A percentile compares a stretch with the other conserved stretches of the same genome.
phyloP scores from a whole-genome alignment of 192 early-diverging fungal species.

The Geosiphon pyriformis region DNA sequence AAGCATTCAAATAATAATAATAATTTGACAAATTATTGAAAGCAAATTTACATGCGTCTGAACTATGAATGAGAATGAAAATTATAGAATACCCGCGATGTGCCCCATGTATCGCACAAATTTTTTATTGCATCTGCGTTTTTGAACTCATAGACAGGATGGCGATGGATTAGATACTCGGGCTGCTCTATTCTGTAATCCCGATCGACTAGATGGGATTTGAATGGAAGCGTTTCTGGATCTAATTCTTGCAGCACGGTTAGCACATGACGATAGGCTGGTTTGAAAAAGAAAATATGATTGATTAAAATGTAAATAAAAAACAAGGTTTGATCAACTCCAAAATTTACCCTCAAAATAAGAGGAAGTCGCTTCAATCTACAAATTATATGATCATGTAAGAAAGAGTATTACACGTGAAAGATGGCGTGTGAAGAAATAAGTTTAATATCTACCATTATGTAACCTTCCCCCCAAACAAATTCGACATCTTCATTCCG shows the following conservation, averaged over 20 bases:
- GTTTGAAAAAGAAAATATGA: not conserved
- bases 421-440: not conserved
- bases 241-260: conserved; percentile 38
- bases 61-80: not conserved
- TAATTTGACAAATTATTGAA: not conserved
- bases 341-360: conserved; percentile 39
- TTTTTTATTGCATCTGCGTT: conserved; percentile 10
- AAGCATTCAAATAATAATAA: not conserved
- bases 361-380: conserved; percentile 34
- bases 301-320: not conserved
- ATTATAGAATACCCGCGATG: not conserved
- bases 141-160: conserved; percentile 17
- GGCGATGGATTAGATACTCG: conserved; percentile 25
- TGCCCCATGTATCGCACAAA: conserved; percentile 21
- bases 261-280: conserved; percentile 49
- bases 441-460: conserved; percentile 10
- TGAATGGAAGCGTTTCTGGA: conserved; percentile 36
- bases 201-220: conserved; percentile 35
- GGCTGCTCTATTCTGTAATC: conserved; percentile 34
- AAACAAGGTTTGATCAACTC: not conserved
- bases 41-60: no score
- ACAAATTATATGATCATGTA: conserved; percentile 1
- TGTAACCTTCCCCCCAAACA: conserved; percentile 18
- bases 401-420: not conserved
- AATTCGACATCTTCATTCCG: conserved; percentile 8